Evolutionary conservation across 257 asterid species (phyloP).

Genomic region (Jacaranda copaia): DNA sequence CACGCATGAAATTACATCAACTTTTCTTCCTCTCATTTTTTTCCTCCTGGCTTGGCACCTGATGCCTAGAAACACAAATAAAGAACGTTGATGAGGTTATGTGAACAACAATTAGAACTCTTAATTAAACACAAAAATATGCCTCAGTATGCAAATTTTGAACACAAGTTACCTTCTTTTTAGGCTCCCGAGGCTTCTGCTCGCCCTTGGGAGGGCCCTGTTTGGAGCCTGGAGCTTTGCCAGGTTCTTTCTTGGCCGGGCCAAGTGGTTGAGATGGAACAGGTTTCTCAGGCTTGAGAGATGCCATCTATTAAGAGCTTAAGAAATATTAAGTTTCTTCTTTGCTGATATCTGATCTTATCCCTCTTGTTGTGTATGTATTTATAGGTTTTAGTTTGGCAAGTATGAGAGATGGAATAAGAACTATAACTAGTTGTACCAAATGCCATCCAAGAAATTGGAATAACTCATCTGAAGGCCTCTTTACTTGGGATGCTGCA

Average conservation of each 20-base stretch:
- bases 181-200: slow-evolving; percentile 57
- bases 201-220: slow-evolving; percentile 43
- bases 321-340: background rate
- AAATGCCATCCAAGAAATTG: slow-evolving; percentile 31
- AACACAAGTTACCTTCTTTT: slow-evolving; percentile 49
- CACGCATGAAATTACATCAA: background rate
- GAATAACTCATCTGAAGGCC: slow-evolving; percentile 39
- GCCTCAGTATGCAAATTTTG: too few species aligned
- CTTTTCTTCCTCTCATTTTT: slow-evolving; percentile 43
- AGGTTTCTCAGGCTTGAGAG: slow-evolving; percentile 57
- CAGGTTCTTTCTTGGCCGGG: slow-evolving; percentile 45
- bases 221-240: slow-evolving; percentile 49
- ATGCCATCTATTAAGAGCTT: slow-evolving; percentile 46
- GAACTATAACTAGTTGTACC: slow-evolving; percentile 28
- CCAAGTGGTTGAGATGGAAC: slow-evolving; percentile 40
- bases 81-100: background rate
- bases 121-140: background rate
- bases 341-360: background rate
- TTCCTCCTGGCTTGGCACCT: slow-evolving; percentile 42
- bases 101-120: background rate
- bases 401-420: slow-evolving; percentile 35
- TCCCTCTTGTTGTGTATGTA: background rate
- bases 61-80: slow-evolving; percentile 39
- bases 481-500: slow-evolving; percentile 33
- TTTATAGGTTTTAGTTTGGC: slow-evolving; percentile 42